Base-by-base conservation (phyloP, 306 rosid species). In the Cercis canadensis region DNA sequence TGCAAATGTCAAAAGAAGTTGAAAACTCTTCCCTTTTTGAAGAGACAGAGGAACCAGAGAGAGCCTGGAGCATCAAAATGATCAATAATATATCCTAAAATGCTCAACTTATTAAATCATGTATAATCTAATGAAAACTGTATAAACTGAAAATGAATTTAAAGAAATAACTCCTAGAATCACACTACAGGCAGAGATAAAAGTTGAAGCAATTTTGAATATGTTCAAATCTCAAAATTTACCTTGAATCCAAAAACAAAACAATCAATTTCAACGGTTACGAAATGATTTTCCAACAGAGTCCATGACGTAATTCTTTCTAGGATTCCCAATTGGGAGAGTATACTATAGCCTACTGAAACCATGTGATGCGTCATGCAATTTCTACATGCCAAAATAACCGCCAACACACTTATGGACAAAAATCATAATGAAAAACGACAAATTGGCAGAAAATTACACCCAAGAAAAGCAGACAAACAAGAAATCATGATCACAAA, bases 301-400 rank as follows among this genome's bases (percentile, higher is more conserved):
- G 43, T 12, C 29, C 29, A 24, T 24, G 29, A 24, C 29, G 29
- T 24, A 24, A 24, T 24, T 24, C 29, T 24, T 73, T 31, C 50
- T 7, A 67, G 34, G 37, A 21, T 13, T 6, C 39, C 40, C 57
- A 12, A 32, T 12, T 2, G 12, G 1, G 13, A 52, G 54, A 32
- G 31, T 24, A 24, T 24, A 7, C 8, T 11, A 41, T 44, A 53
- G 62, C 61, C 43, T 34, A 47, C 53, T n/a, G 52, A 44, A 67
- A 32, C 15, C 63, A 78, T 60, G 61, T 52, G 78, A 73, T 12
- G 67, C 2, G 8, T 36, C 72, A 73, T 17, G 75, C 75, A 73
- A 67, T 45, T 52, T 16, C 39, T 40, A 54, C 57, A 16, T 24
- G 11, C 73, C 49, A 24, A 37, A 56, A 17, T 37, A 54, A 61